phyloP scores from a whole-genome alignment of 1,284 basidiomycete species.

The Cryptococcus deneoformans region DNA sequence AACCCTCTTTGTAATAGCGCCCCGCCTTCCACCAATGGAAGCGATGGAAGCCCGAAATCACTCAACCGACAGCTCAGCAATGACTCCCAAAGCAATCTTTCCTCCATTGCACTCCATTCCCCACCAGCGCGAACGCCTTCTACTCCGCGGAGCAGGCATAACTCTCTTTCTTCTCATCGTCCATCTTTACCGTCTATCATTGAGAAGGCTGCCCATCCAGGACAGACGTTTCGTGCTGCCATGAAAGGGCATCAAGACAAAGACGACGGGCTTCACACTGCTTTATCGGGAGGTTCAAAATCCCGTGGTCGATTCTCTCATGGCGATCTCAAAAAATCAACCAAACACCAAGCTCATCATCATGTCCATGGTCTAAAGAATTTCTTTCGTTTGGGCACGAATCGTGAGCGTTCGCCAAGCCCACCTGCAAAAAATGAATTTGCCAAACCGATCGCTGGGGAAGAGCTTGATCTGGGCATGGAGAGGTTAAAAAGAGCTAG shows the following conservation, averaged over 20 bases:
- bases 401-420: conserved; percentile 42
- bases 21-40: neutral
- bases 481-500: conserved; percentile 40
- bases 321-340: neutral
- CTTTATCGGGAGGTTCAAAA: no score
- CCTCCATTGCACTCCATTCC: conserved; percentile 6
- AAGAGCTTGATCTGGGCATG: conserved; percentile 42
- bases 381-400: conserved; percentile 39
- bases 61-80: conserved; percentile 6
- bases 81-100: conserved; percentile 9
- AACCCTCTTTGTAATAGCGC: neutral
- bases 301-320: no score
- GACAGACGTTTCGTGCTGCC: conserved; percentile 34
- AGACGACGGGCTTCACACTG: neutral
- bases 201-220: conserved; percentile 45
- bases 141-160: neutral
- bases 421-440: conserved; percentile 30
- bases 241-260: conserved; percentile 23
- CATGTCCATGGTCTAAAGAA: conserved; percentile 27
- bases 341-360: neutral
- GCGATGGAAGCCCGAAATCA: neutral
- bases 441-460: conserved; percentile 19
- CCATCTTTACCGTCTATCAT: conserved; percentile 49
- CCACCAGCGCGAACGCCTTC: neutral
- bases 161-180: conserved; percentile 31